Conservation (phyloP, 2,329 filamentous ascomycete species). For the Colletotrichum sp. region DNA sequence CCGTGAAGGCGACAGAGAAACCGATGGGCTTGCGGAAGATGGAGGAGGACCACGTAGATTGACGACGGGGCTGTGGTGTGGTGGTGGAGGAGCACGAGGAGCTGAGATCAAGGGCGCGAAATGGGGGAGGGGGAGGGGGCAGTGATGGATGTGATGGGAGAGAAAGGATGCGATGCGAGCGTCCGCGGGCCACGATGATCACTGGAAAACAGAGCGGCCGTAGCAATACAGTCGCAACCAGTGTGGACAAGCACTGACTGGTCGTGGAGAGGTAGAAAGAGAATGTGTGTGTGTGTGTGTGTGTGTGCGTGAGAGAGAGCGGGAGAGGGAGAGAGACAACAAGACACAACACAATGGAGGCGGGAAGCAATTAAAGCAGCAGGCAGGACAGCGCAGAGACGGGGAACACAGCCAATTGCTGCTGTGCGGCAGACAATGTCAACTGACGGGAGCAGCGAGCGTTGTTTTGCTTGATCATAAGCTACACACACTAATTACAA, state of each 20-base stretch:
- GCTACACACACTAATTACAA: background rate
- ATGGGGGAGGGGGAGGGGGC: background rate
- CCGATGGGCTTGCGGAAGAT: background rate
- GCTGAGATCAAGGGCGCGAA: background rate
- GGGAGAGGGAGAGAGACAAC: background rate
- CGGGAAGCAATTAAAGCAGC: background rate
- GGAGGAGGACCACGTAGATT: background rate
- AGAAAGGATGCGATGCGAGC: conserved; percentile 13
- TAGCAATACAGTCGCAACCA: background rate
- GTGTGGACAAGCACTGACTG: background rate
- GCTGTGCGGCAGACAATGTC: background rate
- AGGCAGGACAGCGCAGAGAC: background rate
- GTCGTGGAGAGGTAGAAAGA: background rate
- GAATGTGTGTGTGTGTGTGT: background rate
- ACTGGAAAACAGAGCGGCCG: background rate
- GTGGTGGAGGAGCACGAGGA: background rate
- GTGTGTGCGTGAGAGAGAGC: background rate
- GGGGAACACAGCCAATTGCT: background rate
- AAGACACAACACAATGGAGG: background rate
- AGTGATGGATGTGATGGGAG: background rate
- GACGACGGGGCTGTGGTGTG: background rate
- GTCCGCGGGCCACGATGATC: background rate
- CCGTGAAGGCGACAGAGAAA: background rate
- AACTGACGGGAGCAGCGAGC: background rate
- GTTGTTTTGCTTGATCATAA: background rate